Conservation (phyloP, 495 filamentous ascomycete species). For the Daldinia loculata region DNA sequence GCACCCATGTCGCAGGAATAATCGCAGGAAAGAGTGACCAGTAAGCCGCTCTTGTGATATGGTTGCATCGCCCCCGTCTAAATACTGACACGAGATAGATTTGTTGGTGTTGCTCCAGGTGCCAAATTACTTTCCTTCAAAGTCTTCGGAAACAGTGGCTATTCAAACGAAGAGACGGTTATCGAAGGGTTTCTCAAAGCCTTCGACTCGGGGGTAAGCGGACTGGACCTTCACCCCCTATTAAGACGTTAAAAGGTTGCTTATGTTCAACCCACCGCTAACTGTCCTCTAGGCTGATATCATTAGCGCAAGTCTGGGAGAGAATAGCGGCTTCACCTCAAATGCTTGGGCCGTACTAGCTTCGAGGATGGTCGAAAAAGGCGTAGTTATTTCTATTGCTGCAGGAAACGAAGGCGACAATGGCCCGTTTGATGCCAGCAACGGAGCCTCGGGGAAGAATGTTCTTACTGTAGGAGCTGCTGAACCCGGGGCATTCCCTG, state of each 20-base stretch:
- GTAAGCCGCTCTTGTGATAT: neutral
- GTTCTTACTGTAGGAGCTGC: neutral
- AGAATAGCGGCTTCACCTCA: neutral
- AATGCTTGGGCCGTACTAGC: slow-evolving; percentile 44
- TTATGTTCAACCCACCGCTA: neutral
- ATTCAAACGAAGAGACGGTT: neutral
- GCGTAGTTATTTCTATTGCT: slow-evolving; percentile 47
- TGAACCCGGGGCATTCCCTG: neutral
- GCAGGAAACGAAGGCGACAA: slow-evolving; percentile 48
- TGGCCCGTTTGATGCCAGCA: slow-evolving; percentile 18
- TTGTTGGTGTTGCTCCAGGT: neutral
- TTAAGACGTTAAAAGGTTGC: neutral
- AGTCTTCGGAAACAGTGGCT: neutral
- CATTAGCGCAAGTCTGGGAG: neutral
- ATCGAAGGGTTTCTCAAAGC: neutral
- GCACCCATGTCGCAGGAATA: neutral
- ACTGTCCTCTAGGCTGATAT: neutral
- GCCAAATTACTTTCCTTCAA: neutral
- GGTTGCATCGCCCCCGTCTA: neutral
- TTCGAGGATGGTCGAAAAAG: slow-evolving; percentile 47
- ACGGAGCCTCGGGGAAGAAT: neutral
- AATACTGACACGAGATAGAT: neutral
- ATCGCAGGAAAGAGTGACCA: neutral
- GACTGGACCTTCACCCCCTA: neutral
- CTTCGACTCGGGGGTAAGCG: neutral